These are phyloP conservation scores for Alternaria alternata DNA, from an alignment of 2,329 filamentous ascomycete genomes.

Conservation along the genomic window DNA sequence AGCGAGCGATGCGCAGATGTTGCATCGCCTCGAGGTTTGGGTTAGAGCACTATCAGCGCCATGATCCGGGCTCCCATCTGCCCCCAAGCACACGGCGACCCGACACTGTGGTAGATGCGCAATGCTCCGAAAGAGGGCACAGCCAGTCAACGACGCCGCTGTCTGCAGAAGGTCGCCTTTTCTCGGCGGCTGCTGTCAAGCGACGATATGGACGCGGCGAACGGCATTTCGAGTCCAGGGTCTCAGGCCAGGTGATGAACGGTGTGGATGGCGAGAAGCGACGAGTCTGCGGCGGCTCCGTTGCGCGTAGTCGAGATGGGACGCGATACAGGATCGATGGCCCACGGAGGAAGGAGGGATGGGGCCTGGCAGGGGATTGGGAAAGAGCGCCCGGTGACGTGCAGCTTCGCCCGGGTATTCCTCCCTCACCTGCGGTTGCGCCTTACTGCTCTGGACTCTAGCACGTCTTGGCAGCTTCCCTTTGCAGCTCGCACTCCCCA, in stretches of 20 bases:
- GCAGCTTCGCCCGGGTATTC: slow-evolving; percentile 43
- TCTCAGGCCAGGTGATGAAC: slow-evolving; percentile 8
- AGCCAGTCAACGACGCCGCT: slow-evolving; percentile 25
- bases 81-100: slow-evolving; percentile 35
- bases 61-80: slow-evolving; percentile 41
- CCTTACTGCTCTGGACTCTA: slow-evolving; percentile 30
- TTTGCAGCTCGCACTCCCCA: slow-evolving; percentile 24
- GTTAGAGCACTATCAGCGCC: slow-evolving; percentile 36
- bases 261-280: slow-evolving; percentile 20
- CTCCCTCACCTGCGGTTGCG: slow-evolving; percentile 30
- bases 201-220: slow-evolving; percentile 26
- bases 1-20: slow-evolving; percentile 35
- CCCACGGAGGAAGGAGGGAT: slow-evolving; percentile 22
- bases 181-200: slow-evolving; percentile 16
- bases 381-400: slow-evolving; percentile 43
- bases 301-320: slow-evolving; percentile 22
- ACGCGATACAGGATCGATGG: slow-evolving; percentile 27
- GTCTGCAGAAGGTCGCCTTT: slow-evolving; percentile 26
- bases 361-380: slow-evolving; percentile 30
- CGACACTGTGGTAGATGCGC: slow-evolving; percentile 45
- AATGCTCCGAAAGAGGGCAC: slow-evolving; percentile 47
- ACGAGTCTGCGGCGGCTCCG: slow-evolving; percentile 27
- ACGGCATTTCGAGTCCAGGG: slow-evolving; percentile 28
- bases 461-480: slow-evolving; percentile 30
- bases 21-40: slow-evolving; percentile 36